Conservation (phyloP, 1,139 yeast species). For the Lodderomyces parapsilosis region DNA sequence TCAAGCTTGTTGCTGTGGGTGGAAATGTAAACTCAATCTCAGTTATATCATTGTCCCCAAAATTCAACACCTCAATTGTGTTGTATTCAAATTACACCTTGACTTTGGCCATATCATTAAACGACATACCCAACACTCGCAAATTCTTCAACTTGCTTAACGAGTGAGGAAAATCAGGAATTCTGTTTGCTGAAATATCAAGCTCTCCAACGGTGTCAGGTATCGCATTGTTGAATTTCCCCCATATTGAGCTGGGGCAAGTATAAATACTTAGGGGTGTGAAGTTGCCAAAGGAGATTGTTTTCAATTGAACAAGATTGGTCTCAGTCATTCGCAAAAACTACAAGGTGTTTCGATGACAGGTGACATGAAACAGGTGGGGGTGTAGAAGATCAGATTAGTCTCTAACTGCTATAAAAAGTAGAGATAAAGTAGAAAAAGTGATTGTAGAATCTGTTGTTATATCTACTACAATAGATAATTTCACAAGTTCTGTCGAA, state of each 20-base stretch:
- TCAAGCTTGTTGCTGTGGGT: neutral
- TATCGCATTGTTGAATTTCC: neutral
- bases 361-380: too few relatives aligned
- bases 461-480: too few relatives aligned
- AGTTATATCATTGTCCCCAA: neutral
- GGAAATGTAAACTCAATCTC: neutral
- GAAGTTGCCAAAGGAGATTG: neutral
- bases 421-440: too few relatives aligned
- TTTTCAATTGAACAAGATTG: neutral
- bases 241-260: neutral
- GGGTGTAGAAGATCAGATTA: neutral
- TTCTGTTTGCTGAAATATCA: neutral
- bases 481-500: too few relatives aligned
- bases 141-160: neutral
- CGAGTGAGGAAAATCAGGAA: neutral
- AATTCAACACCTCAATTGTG: neutral
- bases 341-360: neutral
- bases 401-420: neutral
- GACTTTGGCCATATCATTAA: neutral
- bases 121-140: constrained; percentile 1
- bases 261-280: neutral
- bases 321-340: constrained; percentile 1
- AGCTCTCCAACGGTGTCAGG: neutral
- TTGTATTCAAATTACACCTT: neutral
- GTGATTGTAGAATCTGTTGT: too few relatives aligned